Evolutionary conservation across 495 filamentous ascomycete genomes (phyloP).

Genomic region (Trichoderma orchidacearum): DNA sequence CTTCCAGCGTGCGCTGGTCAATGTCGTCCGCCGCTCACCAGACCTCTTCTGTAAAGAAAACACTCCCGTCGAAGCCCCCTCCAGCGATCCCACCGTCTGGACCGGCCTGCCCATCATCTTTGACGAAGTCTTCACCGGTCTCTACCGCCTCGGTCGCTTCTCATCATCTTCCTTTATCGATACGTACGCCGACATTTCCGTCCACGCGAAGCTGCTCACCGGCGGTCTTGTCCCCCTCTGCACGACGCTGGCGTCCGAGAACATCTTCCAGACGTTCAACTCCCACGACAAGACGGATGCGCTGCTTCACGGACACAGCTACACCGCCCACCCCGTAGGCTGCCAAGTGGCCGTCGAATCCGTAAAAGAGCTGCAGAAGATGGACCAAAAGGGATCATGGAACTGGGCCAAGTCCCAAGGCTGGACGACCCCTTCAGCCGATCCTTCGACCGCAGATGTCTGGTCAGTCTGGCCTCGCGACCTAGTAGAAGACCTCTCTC

Average conservation of each 20-base stretch:
- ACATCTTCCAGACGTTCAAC: slow-evolving; percentile 56
- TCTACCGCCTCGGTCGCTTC: slow-evolving; percentile 61
- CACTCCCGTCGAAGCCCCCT: not conserved
- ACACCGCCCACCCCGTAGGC: slow-evolving; percentile 66
- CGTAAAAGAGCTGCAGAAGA: slow-evolving; percentile 36
- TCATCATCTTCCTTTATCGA: slow-evolving; percentile 51
- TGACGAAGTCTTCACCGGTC: slow-evolving; percentile 72
- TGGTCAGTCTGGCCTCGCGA: slow-evolving; percentile 59
- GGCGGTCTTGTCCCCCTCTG: slow-evolving; percentile 66
- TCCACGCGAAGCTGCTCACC: slow-evolving; percentile 68
- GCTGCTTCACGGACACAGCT: slow-evolving; percentile 67
- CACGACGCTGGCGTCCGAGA: slow-evolving; percentile 53
- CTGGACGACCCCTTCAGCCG: slow-evolving; percentile 1
- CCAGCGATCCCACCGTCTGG: slow-evolving; percentile 28
- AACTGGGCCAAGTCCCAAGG: slow-evolving; percentile 28
- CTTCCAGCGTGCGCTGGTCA: slow-evolving; percentile 54
- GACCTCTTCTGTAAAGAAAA: slow-evolving; percentile 26
- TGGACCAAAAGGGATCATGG: slow-evolving; percentile 41
- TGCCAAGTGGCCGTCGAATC: slow-evolving; percentile 55
- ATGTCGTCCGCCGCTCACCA: slow-evolving; percentile 43
- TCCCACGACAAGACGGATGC: slow-evolving; percentile 56
- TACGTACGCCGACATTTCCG: slow-evolving; percentile 53
- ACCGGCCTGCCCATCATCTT: slow-evolving; percentile 59
- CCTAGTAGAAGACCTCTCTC: slow-evolving; percentile 42
- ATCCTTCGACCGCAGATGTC: slow-evolving; percentile 11